These are phyloP conservation scores for Rhodotorula mucilaginosa DNA, from an alignment of 1,284 basidiomycete genomes.

Conservation along the genomic window DNA sequence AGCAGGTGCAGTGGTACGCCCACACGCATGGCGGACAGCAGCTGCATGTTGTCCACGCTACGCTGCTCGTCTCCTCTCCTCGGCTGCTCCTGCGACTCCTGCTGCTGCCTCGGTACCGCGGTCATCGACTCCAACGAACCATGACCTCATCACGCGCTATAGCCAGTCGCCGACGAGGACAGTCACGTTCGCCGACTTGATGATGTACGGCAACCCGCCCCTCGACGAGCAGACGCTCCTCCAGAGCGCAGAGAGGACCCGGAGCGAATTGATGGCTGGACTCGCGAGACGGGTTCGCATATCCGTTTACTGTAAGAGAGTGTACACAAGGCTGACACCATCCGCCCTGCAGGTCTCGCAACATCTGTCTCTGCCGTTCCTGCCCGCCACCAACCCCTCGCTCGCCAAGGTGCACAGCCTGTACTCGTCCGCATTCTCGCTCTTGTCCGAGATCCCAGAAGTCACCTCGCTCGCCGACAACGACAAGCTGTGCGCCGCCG, in stretches of 20 bases:
- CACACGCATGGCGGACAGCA: not conserved
- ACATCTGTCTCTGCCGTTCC: conserved; percentile 52
- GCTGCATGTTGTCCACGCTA: not conserved
- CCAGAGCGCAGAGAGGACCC: conserved; percentile 41
- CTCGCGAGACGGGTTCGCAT: conserved; percentile 40
- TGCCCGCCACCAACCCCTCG: conserved; percentile 86
- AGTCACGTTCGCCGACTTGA: conserved; percentile 39
- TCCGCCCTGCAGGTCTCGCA: conserved; percentile 36
- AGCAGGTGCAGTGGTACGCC: not conserved
- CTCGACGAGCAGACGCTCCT: conserved; percentile 39
- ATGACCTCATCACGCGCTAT: conserved; percentile 30
- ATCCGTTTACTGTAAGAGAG: rapidly evolving
- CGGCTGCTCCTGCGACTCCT: not conserved
- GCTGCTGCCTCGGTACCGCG: not conserved
- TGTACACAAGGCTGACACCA: too few relatives aligned
- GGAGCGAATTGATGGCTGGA: conserved; percentile 39
- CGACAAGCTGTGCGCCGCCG: conserved; percentile 61
- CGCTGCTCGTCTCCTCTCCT: not conserved
- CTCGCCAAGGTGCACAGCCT: conserved; percentile 70
- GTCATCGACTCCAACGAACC: not conserved
- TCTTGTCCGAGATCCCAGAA: conserved; percentile 66
- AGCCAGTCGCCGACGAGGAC: conserved; percentile 34
- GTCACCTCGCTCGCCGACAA: conserved; percentile 70
- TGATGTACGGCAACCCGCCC: conserved; percentile 39
- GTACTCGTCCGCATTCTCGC: conserved; percentile 71